Evolutionary conservation across 805 yeast species (phyloP).

Genomic region (Teunomyces stri): DNA sequence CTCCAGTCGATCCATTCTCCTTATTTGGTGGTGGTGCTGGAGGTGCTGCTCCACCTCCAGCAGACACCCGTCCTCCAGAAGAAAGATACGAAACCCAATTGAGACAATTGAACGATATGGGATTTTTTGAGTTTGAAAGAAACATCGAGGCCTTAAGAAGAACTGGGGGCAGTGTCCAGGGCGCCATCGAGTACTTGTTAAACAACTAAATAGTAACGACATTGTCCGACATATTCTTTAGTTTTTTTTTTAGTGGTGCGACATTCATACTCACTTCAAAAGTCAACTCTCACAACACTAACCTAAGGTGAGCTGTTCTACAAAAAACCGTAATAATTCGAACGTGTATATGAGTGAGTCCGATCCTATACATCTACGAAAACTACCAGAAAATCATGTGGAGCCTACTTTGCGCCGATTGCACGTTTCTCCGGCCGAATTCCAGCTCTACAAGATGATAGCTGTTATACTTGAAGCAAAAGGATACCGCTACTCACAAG

Average conservation of each 20-base stretch:
- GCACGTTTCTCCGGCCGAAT: slow-evolving; percentile 2
- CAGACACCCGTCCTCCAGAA: slow-evolving; percentile 45
- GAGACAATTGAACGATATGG: slow-evolving; percentile 48
- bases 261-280: not conserved
- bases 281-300: not conserved
- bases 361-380: slow-evolving; percentile 1
- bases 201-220: slow-evolving; percentile 5
- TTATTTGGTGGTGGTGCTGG: slow-evolving; percentile 39
- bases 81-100: slow-evolving; percentile 43
- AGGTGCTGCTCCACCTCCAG: slow-evolving; percentile 27
- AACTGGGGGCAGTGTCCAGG: slow-evolving; percentile 96
- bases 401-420: not conserved
- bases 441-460: slow-evolving; percentile 18
- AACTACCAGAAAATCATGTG: not conserved
- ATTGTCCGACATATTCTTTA: not conserved
- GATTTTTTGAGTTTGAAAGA: slow-evolving; percentile 87
- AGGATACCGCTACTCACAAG: slow-evolving; percentile 20
- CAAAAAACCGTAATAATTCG: not conserved
- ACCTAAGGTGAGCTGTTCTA: no score
- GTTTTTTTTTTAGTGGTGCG: not conserved
- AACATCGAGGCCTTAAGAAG: slow-evolving; percentile 91
- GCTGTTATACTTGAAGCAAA: slow-evolving; percentile 23
- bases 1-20: slow-evolving; percentile 53
- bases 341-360: not conserved
- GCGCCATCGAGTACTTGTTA: slow-evolving; percentile 88